Evolutionary conservation across 768 basidiomycete species (phyloP).

Genomic region (Kwoniella shandongensis): DNA sequence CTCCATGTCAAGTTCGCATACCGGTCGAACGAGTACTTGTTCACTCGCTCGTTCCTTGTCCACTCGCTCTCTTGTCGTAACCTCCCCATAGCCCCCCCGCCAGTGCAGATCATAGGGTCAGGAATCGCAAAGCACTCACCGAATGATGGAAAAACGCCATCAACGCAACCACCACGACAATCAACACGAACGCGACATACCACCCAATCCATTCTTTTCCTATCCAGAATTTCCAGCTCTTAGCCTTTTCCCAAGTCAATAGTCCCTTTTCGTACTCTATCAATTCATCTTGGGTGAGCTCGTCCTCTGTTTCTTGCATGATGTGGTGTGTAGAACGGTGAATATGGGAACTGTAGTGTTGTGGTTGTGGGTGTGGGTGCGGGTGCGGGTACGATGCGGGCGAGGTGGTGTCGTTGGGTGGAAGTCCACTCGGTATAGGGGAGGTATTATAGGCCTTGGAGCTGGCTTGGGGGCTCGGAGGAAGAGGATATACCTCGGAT

Average conservation of each 20-base stretch:
- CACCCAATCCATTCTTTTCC: conserved; percentile 50
- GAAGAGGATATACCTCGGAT: neutral
- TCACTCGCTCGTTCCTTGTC: no score
- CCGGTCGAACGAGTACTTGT: neutral
- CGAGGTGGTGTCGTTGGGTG: neutral
- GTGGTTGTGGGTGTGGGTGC: neutral
- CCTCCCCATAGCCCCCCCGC: no score
- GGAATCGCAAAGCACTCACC: no score
- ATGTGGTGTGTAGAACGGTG: neutral
- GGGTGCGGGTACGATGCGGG: neutral
- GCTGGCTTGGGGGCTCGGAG: neutral
- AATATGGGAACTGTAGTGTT: no score
- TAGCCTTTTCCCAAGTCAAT: conserved; percentile 46
- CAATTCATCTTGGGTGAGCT: conserved; percentile 42
- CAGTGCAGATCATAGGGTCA: no score
- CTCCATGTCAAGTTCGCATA: neutral
- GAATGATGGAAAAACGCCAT: conserved; percentile 45
- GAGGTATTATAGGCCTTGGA: no score
- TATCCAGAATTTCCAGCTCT: conserved; percentile 50
- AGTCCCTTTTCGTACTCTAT: conserved; percentile 46
- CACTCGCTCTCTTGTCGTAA: no score
- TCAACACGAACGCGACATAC: conserved; percentile 32
- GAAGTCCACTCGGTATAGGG: no score
- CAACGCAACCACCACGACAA: conserved; percentile 36
- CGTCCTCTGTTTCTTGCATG: conserved; percentile 34